Percentiles rank a stretch among this genome's conserved stretches.
Conservation (phyloP, 1,139 yeast genomes). For the Taiozyma sp. region DNA sequence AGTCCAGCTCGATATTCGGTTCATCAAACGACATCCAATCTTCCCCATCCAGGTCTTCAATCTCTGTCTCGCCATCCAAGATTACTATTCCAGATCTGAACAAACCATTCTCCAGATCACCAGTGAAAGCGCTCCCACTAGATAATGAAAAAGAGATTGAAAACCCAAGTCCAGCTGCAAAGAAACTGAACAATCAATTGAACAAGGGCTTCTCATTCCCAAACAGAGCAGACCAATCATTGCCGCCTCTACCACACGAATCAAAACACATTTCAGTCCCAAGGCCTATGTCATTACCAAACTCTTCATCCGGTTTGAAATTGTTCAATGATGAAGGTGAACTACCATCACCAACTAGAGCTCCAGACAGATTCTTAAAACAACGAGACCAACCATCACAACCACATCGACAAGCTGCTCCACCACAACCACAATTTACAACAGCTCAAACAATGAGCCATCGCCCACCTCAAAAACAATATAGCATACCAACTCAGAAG, state of each 20-base stretch:
- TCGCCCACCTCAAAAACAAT: neutral
- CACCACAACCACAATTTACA: neutral
- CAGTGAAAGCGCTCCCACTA: neutral
- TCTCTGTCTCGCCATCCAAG: neutral
- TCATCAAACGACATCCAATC: neutral
- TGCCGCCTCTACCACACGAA: conserved; percentile 5
- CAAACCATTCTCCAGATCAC: neutral
- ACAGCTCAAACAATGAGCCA: neutral
- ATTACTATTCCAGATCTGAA: conserved; percentile 17
- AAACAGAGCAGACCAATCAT: neutral
- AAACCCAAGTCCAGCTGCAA: conserved; percentile 23
- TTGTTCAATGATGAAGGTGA: conserved; percentile 2
- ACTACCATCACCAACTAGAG: conserved; percentile 1
- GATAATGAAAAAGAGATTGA: conserved; percentile 22
- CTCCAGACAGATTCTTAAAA: conserved; percentile 1
- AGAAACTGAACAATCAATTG: conserved; percentile 16
- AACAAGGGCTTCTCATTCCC: conserved; percentile 23
- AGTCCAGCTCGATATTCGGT: neutral
- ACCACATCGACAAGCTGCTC: neutral
- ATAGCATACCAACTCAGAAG: neutral
- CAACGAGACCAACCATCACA: neutral
- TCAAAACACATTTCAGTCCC: neutral
- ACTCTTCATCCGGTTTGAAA: conserved; percentile 3
- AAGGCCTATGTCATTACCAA: neutral
- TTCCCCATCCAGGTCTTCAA: neutral